A percentile compares a stretch with the other conserved stretches of the same genome.
Evolutionary conservation across 768 basidiomycete species (phyloP).

Genomic region (Lactarius sanguifluus): DNA sequence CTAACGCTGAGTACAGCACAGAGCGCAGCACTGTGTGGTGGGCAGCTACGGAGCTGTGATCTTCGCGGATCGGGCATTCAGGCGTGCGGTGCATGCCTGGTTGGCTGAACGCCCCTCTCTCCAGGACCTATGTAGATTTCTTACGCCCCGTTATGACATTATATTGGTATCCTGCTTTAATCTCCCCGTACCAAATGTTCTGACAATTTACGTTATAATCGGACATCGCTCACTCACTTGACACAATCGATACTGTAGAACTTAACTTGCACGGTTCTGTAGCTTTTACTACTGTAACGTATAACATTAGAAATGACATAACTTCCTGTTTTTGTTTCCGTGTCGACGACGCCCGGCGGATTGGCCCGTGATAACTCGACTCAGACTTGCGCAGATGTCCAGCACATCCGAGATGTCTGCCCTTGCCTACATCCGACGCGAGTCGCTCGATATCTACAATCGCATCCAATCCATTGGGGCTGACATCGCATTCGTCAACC

Average conservation of each 20-base stretch:
- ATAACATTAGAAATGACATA: neutral
- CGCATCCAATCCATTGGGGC: conserved; percentile 83
- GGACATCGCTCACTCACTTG: conserved; percentile 1
- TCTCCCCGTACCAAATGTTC: neutral
- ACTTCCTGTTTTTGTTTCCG: neutral
- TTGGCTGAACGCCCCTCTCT: conserved; percentile 22
- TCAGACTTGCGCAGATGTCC: neutral
- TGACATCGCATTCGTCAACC: conserved; percentile 68
- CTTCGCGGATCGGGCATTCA: conserved; percentile 27
- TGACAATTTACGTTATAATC: neutral
- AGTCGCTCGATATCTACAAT: conserved; percentile 79
- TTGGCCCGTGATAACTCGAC: neutral
- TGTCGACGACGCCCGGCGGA: neutral
- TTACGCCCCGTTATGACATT: neutral
- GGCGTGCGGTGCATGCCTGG: conserved; percentile 27
- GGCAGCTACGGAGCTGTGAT: conserved; percentile 25
- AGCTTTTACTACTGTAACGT: neutral
- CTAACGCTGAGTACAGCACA: conserved; percentile 25
- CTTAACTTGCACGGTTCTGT: neutral
- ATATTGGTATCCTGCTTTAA: neutral
- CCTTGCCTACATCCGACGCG: conserved; percentile 58
- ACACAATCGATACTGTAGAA: neutral
- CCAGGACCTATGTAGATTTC: neutral
- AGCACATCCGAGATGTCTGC: conserved; percentile 29
- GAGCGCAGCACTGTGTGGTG: conserved; percentile 22